phyloP scores from a whole-genome alignment of 148 eudicot species.

The Heliosperma pusillum region DNA sequence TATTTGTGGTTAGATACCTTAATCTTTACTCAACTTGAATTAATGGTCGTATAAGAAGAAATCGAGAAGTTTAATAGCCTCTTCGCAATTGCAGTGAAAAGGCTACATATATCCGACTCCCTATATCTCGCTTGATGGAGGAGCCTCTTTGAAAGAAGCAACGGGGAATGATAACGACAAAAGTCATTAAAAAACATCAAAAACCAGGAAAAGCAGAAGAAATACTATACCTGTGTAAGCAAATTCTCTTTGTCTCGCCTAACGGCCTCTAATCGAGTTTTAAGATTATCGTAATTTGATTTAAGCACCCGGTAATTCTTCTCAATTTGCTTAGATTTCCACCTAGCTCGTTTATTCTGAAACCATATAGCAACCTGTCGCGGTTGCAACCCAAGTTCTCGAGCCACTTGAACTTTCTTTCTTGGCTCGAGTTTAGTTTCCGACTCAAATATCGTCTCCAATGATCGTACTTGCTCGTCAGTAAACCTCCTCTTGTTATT shows the following conservation, averaged over 20 bases:
- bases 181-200: too few relatives aligned
- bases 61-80: too few relatives aligned
- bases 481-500: conserved; percentile 51
- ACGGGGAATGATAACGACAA: too few relatives aligned
- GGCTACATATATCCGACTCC: too few relatives aligned
- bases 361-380: conserved; percentile 86
- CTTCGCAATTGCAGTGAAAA: too few relatives aligned
- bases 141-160: too few relatives aligned
- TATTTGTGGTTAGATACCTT: too few relatives aligned
- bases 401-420: conserved; percentile 58
- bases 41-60: too few relatives aligned
- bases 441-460: conserved; percentile 48
- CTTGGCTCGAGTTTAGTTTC: conserved; percentile 64
- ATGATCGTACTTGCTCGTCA: conserved; percentile 53
- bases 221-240: conserved; percentile 37
- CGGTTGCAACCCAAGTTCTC: conserved; percentile 60
- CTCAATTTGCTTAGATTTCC: conserved; percentile 66
- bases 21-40: too few relatives aligned
- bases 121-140: too few relatives aligned
- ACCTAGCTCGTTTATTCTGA: conserved; percentile 69
- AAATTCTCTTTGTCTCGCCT: conserved; percentile 49
- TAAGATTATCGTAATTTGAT: conserved; percentile 45
- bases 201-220: too few relatives aligned
- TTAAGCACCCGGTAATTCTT: conserved; percentile 39
- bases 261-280: conserved; percentile 36